Conservation (phyloP, 768 basidiomycete species). For the Hygrocybe punicea region DNA sequence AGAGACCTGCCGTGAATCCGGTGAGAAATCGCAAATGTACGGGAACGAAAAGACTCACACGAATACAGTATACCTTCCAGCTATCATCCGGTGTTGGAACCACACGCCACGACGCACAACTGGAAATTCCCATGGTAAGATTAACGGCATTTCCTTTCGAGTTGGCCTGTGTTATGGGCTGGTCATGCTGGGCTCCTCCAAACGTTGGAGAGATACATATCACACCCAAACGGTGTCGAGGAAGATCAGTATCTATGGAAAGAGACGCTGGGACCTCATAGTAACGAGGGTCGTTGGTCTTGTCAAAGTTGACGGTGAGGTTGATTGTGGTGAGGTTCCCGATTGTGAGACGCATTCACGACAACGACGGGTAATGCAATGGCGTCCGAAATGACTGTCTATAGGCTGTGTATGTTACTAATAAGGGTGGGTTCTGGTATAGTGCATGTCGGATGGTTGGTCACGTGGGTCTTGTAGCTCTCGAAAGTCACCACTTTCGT, state of each 20-base stretch:
- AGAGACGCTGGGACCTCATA: not conserved
- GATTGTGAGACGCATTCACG: not conserved
- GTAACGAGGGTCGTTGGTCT: not conserved
- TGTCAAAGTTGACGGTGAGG: not conserved
- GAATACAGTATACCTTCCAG: slow-evolving; percentile 57
- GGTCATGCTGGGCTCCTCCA: too few species aligned
- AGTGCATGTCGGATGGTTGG: not conserved
- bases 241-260: not conserved
- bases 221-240: not conserved
- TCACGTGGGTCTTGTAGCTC: too few species aligned
- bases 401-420: not conserved
- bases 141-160: not conserved
- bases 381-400: not conserved
- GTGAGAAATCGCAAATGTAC: not conserved
- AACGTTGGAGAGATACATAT: not conserved
- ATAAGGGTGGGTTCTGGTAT: not conserved
- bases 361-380: not conserved
- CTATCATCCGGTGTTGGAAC: slow-evolving; percentile 26
- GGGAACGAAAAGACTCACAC: slow-evolving; percentile 38
- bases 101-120: not conserved
- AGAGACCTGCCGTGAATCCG: slow-evolving; percentile 39
- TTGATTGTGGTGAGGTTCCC: not conserved
- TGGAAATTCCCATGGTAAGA: not conserved
- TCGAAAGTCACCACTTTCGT: not conserved
- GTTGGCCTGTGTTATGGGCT: not conserved